Conservation (phyloP, 73 alveolate genomes). For the Stentor coeruleus region DNA sequence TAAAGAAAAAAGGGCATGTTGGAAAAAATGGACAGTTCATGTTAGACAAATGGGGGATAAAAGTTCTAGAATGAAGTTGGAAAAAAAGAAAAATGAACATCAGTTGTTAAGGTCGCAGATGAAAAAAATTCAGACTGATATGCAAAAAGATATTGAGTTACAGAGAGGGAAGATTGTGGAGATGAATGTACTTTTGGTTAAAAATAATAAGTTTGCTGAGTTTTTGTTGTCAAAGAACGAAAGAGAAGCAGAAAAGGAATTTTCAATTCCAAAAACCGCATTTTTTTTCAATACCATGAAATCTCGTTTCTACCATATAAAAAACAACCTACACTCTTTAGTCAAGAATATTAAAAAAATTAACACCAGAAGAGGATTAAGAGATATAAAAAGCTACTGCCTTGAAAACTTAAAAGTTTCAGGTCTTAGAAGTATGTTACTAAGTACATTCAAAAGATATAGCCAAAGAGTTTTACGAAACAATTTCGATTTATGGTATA, state of each 20-base stretch:
- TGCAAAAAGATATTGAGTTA: not conserved
- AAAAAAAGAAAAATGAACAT: not conserved
- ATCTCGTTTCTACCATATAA: not conserved
- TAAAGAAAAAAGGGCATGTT: not conserved
- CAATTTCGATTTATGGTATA: not conserved
- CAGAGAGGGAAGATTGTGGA: not conserved
- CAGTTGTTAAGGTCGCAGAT: not conserved
- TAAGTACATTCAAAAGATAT: not conserved
- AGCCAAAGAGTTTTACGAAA: not conserved
- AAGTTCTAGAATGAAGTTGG: not conserved
- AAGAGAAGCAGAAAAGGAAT: not conserved
- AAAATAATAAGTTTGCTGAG: not conserved
- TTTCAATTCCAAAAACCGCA: not conserved
- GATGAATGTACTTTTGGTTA: not conserved
- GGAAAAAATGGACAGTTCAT: not conserved
- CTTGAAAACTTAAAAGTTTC: not conserved
- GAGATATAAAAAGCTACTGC: not conserved
- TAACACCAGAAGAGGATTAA: slow-evolving; percentile 5
- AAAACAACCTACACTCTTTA: not conserved
- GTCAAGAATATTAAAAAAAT: not conserved
- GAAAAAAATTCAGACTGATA: no score
- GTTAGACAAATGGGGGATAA: not conserved
- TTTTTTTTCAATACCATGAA: not conserved
- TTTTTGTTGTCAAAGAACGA: not conserved
- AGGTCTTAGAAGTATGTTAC: not conserved